Conservation (phyloP, 2,329 filamentous ascomycete genomes). For the Ophiostoma triangulosporum region DNA sequence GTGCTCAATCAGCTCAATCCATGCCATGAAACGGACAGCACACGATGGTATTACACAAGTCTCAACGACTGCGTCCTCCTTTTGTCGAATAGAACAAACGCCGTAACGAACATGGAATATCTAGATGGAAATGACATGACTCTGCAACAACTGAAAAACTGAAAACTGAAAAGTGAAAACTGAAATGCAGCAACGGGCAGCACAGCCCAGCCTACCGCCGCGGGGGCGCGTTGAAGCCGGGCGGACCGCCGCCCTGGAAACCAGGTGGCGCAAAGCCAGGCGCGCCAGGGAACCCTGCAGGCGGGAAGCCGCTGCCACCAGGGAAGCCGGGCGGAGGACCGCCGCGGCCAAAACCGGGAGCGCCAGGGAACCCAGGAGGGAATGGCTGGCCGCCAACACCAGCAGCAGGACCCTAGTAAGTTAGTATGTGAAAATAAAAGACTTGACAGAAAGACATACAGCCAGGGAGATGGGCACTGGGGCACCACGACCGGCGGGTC, state of each 20-base stretch:
- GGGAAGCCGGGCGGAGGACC: conserved; percentile 28
- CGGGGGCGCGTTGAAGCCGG: conserved; percentile 63
- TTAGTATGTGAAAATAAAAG: too few species aligned
- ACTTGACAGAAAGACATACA: conserved; percentile 29
- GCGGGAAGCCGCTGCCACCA: conserved; percentile 19
- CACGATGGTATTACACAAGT: neutral
- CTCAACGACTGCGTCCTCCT: neutral
- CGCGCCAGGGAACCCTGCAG: conserved; percentile 33
- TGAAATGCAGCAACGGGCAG: too few species aligned
- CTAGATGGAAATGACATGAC: neutral
- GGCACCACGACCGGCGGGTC: conserved; percentile 76
- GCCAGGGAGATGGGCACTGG: conserved; percentile 62
- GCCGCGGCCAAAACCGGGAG: conserved; percentile 37
- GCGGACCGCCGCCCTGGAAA: conserved; percentile 39
- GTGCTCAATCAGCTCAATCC: neutral
- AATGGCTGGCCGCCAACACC: conserved; percentile 65
- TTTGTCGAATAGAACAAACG: neutral
- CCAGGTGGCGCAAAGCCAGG: conserved; percentile 34
- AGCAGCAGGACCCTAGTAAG: conserved; percentile 58
- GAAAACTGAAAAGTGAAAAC: neutral
- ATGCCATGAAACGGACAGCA: neutral
- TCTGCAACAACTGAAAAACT: neutral
- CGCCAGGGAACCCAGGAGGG: conserved; percentile 40
- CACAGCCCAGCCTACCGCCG: conserved; percentile 31
- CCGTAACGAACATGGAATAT: conserved; percentile 3